phyloP scores from a whole-genome alignment of 495 filamentous ascomycete genomes.

The Amorphotheca resinae region DNA sequence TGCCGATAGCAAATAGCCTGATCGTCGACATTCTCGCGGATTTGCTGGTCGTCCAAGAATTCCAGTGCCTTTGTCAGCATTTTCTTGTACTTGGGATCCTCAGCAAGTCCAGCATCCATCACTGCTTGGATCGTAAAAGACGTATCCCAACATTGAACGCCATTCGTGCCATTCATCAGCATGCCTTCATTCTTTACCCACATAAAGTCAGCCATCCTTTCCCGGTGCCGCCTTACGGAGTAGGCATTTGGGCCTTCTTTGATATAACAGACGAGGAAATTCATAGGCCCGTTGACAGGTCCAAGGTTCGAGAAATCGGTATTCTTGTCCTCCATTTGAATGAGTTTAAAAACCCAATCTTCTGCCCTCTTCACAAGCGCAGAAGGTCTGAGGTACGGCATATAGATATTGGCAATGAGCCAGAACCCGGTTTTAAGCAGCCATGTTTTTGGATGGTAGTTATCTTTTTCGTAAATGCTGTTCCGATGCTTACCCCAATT shows the following conservation, averaged over 20 bases:
- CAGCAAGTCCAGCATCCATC: conserved; percentile 63
- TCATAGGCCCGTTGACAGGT: conserved; percentile 83
- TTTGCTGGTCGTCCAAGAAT: conserved; percentile 86
- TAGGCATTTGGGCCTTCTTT: conserved; percentile 67
- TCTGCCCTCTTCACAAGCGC: conserved; percentile 53
- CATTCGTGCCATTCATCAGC: conserved; percentile 92
- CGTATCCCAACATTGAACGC: conserved; percentile 94
- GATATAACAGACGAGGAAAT: conserved; percentile 70
- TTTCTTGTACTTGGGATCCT: conserved; percentile 62
- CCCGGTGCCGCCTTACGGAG: conserved; percentile 63
- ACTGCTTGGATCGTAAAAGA: conserved; percentile 75
- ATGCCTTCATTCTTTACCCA: conserved; percentile 92
- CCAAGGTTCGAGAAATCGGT: conserved; percentile 79
- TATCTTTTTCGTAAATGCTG: conserved; percentile 64
- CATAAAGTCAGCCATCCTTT: conserved; percentile 72
- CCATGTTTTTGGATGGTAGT: conserved; percentile 88
- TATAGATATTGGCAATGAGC: conserved; percentile 63
- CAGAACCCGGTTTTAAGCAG: conserved; percentile 65
- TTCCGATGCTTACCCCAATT: conserved; percentile 70
- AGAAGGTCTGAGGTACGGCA: conserved; percentile 53
- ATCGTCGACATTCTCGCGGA: conserved; percentile 70
- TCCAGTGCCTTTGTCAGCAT: conserved; percentile 76
- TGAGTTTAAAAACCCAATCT: conserved; percentile 54
- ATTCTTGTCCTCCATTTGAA: conserved; percentile 83
- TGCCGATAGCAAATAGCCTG: conserved; percentile 82